Base-by-base conservation (phyloP, 352 stramenopile species). In the Phytophthora nicotianae region DNA sequence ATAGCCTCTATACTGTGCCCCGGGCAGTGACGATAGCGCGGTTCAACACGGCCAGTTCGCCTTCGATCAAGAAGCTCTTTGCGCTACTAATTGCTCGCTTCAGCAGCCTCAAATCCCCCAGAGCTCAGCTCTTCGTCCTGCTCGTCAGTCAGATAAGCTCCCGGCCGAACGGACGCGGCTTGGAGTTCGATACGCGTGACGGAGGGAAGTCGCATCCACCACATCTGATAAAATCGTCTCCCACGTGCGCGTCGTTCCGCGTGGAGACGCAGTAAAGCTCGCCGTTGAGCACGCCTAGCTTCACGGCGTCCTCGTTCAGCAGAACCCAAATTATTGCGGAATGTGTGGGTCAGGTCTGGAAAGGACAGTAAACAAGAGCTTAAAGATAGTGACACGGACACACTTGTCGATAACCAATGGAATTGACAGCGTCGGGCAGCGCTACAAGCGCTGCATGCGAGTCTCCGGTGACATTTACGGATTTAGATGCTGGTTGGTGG, bases 231-330 rank as follows among this genome's bases (percentile, higher is more conserved):
- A 89, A 93, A 35, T 75, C 80, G 59, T 90, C 82, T 27, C 81
- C 83, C 4, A 90, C 14, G 55, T 87, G 81, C 11, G 69, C 54
- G 35, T 87, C 71, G 47, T 91, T 80, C 14, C 74, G 65, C 14
- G 77, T 70, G 2, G 77, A 79, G 17, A 91, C 78, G 61, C 80
- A 90, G 65, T 89, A 85, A 29, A 93, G 72, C 72, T 91, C 83
- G 35, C 83, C 79, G 50, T 79, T 63, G 47, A 90, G 76, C 68
- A 92, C 85, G 9, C 85, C 85, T 13, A 93, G 72, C 65, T 83
- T 91, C 75, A 91, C 83, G 48, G 84, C 76, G 53, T 90, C 80
- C 23, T 53, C 50, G n/a, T 69, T 75, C 17, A 82, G 84, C 50
- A 89, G 69, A 6, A 79, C 59, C 84, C 84, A 93, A 58, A 72